These are phyloP conservation scores for Globisporangium okanoganense DNA, from an alignment of 352 stramenopile species.

Conservation along the genomic window DNA sequence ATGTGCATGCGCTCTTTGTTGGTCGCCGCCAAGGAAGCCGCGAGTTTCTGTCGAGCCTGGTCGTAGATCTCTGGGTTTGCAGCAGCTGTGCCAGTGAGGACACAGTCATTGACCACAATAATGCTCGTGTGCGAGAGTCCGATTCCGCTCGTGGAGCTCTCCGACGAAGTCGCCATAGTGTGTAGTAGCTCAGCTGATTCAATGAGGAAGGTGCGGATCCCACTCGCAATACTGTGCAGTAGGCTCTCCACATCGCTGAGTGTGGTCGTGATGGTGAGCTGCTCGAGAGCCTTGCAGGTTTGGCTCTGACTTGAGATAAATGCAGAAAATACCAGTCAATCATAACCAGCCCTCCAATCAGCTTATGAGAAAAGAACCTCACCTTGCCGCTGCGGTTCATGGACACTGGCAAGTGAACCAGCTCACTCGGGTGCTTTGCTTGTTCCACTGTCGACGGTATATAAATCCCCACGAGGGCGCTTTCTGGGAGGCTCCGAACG, in stretches of 20 bases:
- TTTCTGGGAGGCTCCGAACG: constrained; percentile 8
- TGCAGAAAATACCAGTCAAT: neutral
- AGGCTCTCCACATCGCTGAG: neutral
- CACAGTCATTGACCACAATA: constrained; percentile 11
- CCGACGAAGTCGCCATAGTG: neutral
- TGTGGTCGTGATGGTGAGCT: neutral
- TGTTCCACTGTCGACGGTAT: neutral
- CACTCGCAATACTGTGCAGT: neutral
- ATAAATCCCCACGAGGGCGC: constrained; percentile 5
- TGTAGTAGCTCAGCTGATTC: neutral
- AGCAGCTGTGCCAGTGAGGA: neutral
- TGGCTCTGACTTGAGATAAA: constrained; percentile 1
- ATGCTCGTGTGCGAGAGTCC: constrained; percentile 10
- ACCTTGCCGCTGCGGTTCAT: constrained; percentile 18
- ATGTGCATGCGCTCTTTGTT: constrained; percentile 7
- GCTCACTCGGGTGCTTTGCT: neutral
- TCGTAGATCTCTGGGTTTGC: neutral
- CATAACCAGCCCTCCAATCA: neutral
- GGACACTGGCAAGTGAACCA: neutral
- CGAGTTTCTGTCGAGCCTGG: constrained; percentile 1
- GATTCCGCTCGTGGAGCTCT: neutral
- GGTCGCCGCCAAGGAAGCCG: neutral
- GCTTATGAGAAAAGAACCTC: neutral
- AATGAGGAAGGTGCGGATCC: neutral
- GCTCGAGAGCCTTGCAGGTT: constrained; percentile 15